Evolutionary conservation across 2,329 filamentous ascomycete genomes (phyloP).

Genomic region (Colletotrichum neosansevieriae): DNA sequence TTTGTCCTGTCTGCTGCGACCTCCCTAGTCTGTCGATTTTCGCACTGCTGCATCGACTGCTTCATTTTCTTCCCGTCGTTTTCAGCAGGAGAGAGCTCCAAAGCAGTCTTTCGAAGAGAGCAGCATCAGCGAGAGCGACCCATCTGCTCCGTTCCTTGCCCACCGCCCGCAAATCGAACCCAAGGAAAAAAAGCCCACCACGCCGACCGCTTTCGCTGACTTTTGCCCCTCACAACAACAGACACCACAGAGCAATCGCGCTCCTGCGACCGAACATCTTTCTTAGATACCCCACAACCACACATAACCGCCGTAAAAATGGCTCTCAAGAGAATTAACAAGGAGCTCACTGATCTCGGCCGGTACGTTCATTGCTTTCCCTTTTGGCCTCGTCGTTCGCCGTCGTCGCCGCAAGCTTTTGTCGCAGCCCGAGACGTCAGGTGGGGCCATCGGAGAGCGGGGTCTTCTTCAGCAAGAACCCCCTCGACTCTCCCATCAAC

Average conservation of each 20-base stretch:
- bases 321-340: slow-evolving; percentile 95
- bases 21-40: background rate
- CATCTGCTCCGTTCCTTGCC: slow-evolving; percentile 13
- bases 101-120: background rate
- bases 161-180: slow-evolving; percentile 18
- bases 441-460: slow-evolving; percentile 53
- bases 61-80: background rate
- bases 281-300: slow-evolving; percentile 42
- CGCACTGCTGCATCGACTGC: background rate
- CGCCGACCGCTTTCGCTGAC: slow-evolving; percentile 39
- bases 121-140: slow-evolving; percentile 15
- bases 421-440: slow-evolving; percentile 48
- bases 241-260: slow-evolving; percentile 35
- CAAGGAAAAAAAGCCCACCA: slow-evolving; percentile 36
- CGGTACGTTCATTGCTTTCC: slow-evolving; percentile 66
- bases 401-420: slow-evolving; percentile 26
- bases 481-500: slow-evolving; percentile 26
- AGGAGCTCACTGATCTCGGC: slow-evolving; percentile 91
- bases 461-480: slow-evolving; percentile 45
- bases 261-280: slow-evolving; percentile 35
- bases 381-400: slow-evolving; percentile 34
- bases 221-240: slow-evolving; percentile 41
- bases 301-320: slow-evolving; percentile 60
- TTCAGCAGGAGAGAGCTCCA: background rate
- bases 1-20: slow-evolving; percentile 9